These are phyloP conservation scores for Fusarium sulawesiense DNA, from an alignment of 2,329 filamentous ascomycete species.

Conservation along the genomic window DNA sequence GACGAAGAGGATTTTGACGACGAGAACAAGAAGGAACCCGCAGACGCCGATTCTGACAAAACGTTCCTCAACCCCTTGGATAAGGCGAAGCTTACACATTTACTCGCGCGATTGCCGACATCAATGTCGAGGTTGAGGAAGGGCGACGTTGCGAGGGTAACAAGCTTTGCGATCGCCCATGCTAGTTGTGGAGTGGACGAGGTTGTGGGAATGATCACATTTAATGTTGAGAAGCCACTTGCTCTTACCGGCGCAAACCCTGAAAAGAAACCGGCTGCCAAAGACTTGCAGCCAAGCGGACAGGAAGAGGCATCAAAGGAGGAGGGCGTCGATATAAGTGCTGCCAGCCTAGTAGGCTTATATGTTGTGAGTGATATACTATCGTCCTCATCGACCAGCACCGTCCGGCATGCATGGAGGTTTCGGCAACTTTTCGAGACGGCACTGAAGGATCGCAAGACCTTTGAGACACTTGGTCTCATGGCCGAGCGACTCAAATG, in stretches of 20 bases:
- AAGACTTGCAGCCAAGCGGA: constrained; percentile 44
- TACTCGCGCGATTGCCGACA: constrained; percentile 85
- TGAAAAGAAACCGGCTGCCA: constrained; percentile 56
- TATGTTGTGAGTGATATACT: constrained; percentile 84
- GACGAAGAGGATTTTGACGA: constrained; percentile 82
- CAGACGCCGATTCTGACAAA: constrained; percentile 60
- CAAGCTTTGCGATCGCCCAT: constrained; percentile 89
- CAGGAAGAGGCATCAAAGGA: constrained; percentile 55
- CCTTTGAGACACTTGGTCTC: constrained; percentile 80
- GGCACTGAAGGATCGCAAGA: constrained; percentile 72
- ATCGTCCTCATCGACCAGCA: constrained; percentile 79
- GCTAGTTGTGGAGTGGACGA: constrained; percentile 87
- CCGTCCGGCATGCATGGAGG: constrained; percentile 86
- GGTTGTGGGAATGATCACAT: constrained; percentile 87
- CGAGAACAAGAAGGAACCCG: constrained; percentile 63
- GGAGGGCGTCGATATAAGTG: constrained; percentile 71
- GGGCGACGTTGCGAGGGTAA: constrained; percentile 87
- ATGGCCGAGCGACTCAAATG: constrained; percentile 79
- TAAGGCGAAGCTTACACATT: constrained; percentile 84
- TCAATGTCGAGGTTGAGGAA: constrained; percentile 79
- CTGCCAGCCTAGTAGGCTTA: constrained; percentile 81
- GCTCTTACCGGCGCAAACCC: constrained; percentile 78
- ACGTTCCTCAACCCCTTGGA: constrained; percentile 83
- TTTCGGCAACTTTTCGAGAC: constrained; percentile 84
- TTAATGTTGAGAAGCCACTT: constrained; percentile 83